These are phyloP conservation scores for Wickerhamomyces chaumierensis DNA, from an alignment of 805 yeast species.

Conservation along the genomic window DNA sequence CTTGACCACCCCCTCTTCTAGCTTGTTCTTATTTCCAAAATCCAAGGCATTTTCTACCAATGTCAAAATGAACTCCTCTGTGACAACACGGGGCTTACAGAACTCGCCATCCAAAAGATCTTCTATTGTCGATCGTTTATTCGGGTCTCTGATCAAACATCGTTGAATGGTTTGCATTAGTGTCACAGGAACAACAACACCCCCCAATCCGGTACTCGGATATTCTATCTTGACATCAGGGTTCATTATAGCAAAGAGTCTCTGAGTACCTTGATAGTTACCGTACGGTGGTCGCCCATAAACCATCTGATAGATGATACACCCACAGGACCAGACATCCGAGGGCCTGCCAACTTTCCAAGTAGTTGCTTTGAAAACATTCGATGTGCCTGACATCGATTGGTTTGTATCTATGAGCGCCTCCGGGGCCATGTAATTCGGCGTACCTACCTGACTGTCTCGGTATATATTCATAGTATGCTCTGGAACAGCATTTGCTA, in stretches of 20 bases:
- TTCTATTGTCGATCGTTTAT: slow-evolving; percentile 49
- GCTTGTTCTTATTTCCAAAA: slow-evolving; percentile 46
- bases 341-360: slow-evolving; percentile 90
- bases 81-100: slow-evolving; percentile 63
- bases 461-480: slow-evolving; percentile 84
- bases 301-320: slow-evolving; percentile 90
- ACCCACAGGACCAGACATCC: slow-evolving; percentile 97
- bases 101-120: slow-evolving; percentile 55
- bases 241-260: slow-evolving; percentile 77
- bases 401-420: slow-evolving; percentile 56
- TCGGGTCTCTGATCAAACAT: slow-evolving; percentile 66
- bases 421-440: slow-evolving; percentile 97
- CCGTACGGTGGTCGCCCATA: slow-evolving; percentile 92
- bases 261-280: slow-evolving; percentile 58
- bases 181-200: slow-evolving; percentile 51
- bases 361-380: slow-evolving; percentile 18
- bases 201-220: slow-evolving; percentile 53
- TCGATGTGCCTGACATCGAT: slow-evolving; percentile 8
- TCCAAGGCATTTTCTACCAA: slow-evolving; percentile 67
- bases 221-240: slow-evolving; percentile 64
- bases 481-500: slow-evolving; percentile 89
- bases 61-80: slow-evolving; percentile 53
- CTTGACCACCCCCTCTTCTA: slow-evolving; percentile 32
- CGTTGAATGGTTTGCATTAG: slow-evolving; percentile 60
- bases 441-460: slow-evolving; percentile 89